Evolutionary conservation across 2,329 filamentous ascomycete species (phyloP).

Genomic region (Fusarium torulosum): DNA sequence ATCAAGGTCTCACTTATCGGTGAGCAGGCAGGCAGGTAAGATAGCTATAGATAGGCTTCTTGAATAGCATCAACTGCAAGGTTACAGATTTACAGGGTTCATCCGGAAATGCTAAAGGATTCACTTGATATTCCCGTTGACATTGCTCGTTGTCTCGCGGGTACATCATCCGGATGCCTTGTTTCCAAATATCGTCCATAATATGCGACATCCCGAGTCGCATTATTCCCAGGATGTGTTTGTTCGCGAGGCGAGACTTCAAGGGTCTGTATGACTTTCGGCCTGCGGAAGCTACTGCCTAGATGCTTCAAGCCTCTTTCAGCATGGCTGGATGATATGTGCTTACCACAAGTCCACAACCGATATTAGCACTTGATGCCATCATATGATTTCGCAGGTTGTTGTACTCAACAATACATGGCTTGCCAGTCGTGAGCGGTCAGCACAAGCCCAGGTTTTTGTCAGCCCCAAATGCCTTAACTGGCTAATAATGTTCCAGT

Average conservation of each 20-base stretch:
- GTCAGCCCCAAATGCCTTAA: constrained; percentile 14
- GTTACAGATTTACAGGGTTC: constrained; percentile 26
- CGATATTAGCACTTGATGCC: neutral
- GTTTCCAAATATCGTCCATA: constrained; percentile 12
- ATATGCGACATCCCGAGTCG: constrained; percentile 18
- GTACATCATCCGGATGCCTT: constrained; percentile 28
- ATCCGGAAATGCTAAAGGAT: constrained; percentile 13
- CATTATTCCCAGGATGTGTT: constrained; percentile 20
- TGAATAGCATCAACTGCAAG: constrained; percentile 4
- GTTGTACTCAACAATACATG: constrained; percentile 2
- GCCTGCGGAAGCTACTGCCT: constrained; percentile 28
- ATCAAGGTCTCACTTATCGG: constrained; percentile 24
- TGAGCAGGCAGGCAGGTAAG: neutral
- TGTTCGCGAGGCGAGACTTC: constrained; percentile 1
- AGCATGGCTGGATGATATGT: constrained; percentile 5
- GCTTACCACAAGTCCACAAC: constrained; percentile 21
- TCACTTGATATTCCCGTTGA: constrained; percentile 7
- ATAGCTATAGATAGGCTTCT: neutral
- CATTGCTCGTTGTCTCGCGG: constrained; percentile 10
- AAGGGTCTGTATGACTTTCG: constrained; percentile 12
- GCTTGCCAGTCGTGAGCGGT: constrained; percentile 3
- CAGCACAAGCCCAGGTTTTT: constrained; percentile 15
- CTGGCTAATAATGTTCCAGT: neutral
- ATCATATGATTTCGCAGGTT: constrained; percentile 11
- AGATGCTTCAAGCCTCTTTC: constrained; percentile 4